phyloP scores from a whole-genome alignment of 1,284 basidiomycete species.

The Ganoderma lingzhi region DNA sequence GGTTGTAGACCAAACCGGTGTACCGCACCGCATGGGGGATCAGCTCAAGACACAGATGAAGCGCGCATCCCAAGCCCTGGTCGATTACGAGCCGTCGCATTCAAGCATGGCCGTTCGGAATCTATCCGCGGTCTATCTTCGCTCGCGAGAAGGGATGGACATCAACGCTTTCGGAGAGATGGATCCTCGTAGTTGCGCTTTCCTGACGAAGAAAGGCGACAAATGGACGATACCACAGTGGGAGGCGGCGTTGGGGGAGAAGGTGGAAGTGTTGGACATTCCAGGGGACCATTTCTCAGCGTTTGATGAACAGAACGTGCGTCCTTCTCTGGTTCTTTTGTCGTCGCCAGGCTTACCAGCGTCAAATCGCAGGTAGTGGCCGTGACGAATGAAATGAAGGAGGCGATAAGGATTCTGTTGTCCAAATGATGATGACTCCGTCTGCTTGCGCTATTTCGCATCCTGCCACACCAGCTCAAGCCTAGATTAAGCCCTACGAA shows the following conservation, averaged over 20 bases:
- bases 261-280: slow-evolving; percentile 59
- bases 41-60: slow-evolving; percentile 34
- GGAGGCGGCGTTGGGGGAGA: slow-evolving; percentile 50
- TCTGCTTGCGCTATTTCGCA: background rate
- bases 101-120: background rate
- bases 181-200: slow-evolving; percentile 47
- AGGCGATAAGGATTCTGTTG: slow-evolving; percentile 7
- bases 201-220: slow-evolving; percentile 42
- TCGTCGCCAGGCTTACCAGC: background rate
- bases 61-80: slow-evolving; percentile 32
- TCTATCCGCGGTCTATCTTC: slow-evolving; percentile 34
- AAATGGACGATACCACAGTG: slow-evolving; percentile 65
- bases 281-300: slow-evolving; percentile 73
- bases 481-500: background rate
- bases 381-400: slow-evolving; percentile 3
- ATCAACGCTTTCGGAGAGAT: slow-evolving; percentile 15
- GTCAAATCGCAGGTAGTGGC: background rate
- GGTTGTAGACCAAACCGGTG: slow-evolving; percentile 16
- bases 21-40: slow-evolving; percentile 11
- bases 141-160: slow-evolving; percentile 26
- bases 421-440: background rate
- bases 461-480: background rate
- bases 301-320: slow-evolving; percentile 61
- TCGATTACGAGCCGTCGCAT: slow-evolving; percentile 29
- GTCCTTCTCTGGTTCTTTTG: slow-evolving; percentile 35